phyloP scores from a whole-genome alignment of 2,329 filamentous ascomycete species.

The Botryotinia calthae region DNA sequence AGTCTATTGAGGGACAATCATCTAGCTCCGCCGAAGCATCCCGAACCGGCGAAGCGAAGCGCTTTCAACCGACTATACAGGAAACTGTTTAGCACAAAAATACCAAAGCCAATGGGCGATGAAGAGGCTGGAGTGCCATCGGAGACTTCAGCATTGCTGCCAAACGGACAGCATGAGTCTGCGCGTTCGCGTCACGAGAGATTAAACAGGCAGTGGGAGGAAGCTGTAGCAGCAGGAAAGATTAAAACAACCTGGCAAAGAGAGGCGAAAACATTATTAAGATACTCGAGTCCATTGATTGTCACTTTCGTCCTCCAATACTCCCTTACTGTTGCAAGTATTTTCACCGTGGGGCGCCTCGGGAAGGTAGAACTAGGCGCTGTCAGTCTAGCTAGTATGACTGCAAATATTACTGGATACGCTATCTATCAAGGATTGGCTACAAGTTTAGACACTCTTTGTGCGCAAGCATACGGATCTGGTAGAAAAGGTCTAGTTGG shows the following conservation, averaged over 20 bases:
- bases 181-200: conserved; percentile 52
- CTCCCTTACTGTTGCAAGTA: conserved; percentile 76
- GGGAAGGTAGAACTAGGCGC: conserved; percentile 69
- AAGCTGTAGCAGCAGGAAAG: conserved; percentile 74
- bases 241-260: conserved; percentile 91
- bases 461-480: conserved; percentile 89
- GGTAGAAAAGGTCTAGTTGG: conserved; percentile 87
- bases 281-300: conserved; percentile 69
- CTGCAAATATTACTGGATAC: conserved; percentile 73
- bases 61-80: conserved; percentile 43
- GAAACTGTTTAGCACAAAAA: conserved; percentile 55
- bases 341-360: conserved; percentile 74
- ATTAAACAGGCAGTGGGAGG: conserved; percentile 76
- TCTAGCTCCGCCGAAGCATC: conserved; percentile 60
- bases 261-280: conserved; percentile 75
- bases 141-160: conserved; percentile 42
- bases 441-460: conserved; percentile 88
- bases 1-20: conserved; percentile 65
- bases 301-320: conserved; percentile 78
- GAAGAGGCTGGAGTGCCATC: conserved; percentile 43
- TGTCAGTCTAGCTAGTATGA: conserved; percentile 71
- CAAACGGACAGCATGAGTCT: conserved; percentile 44
- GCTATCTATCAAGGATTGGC: conserved; percentile 81
- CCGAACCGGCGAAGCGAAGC: conserved; percentile 38
- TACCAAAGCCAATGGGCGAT: conserved; percentile 43